Base-by-base conservation (phyloP, 805 yeast genomes). In the Pichia nanzhaoensis region DNA sequence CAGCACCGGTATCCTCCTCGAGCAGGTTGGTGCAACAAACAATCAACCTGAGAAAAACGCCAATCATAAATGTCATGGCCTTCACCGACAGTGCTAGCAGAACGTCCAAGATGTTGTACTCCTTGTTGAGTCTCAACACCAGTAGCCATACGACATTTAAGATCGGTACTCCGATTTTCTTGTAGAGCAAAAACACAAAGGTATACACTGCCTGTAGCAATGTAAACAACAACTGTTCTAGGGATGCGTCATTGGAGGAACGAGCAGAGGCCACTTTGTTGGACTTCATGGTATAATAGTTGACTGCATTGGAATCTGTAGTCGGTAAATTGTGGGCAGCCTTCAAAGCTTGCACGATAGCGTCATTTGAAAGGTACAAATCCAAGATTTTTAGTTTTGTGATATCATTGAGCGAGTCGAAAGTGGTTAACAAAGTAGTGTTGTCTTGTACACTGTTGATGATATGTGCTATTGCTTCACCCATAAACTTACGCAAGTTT, bases 321-420 rank as follows among this genome's bases (percentile, higher is more conserved):
- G 28, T 24, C 10, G 6, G 28, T 24, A 24, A 24, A 24, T 24
- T 24, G 28, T 24, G 28, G 9, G 28, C 43, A 30, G 3, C 12
- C 20, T 37, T 39, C 30, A 48, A 32, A 18, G n/a, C 31, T 8
- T 5, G 8, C 10, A 48, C 49, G 2, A 48, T 35, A 1, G 22
- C 30, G 9, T 52, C 47, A 43, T 60, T 61, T 5, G 41, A 46
- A 36, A 60, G 47, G 28, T 53, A 55, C 17, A 41, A 19, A 19
- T 47, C 36, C 43, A 60, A 20, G 2, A 57, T 47, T 4, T 46
- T 38, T 24, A 53, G 46, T 28, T 58, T 59, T 17, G 49, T 39
- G 3, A 39, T 39, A 12, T 46, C 51, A 14, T 50, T 48, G 21
- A 59, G 34, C 3, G 41, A 27, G 14, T 45, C 24, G 19, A 56